These are phyloP conservation scores for Cryptosporidium meleagridis DNA, from an alignment of 169 alveolate species.

Conservation along the genomic window DNA sequence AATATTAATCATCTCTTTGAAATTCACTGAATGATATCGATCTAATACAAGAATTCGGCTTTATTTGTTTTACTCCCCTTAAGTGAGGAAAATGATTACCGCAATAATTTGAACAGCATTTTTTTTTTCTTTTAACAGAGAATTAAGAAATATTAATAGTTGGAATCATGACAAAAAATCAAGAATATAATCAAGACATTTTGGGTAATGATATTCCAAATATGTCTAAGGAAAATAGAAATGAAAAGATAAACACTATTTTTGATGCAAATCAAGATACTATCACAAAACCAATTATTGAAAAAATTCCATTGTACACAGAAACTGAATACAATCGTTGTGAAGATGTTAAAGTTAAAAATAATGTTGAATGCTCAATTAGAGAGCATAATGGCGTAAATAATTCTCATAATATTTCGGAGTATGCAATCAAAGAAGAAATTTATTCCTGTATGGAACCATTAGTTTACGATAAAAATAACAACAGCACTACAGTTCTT, in stretches of 20 bases:
- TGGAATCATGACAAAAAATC: neutral
- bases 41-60: neutral
- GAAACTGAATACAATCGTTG: neutral
- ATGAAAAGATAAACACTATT: neutral
- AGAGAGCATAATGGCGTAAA: neutral
- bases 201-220: neutral
- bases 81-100: neutral
- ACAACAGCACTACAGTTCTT: conserved; percentile 12
- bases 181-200: neutral
- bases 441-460: conserved; percentile 60
- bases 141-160: neutral
- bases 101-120: neutral
- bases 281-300: neutral
- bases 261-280: neutral
- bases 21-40: neutral
- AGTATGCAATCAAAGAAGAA: neutral
- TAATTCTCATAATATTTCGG: neutral
- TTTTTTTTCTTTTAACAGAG: neutral
- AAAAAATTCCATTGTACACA: neutral
- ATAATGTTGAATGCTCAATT: neutral
- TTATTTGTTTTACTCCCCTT: neutral
- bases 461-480: conserved; percentile 5
- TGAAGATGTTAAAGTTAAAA: neutral
- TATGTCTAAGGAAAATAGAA: neutral
- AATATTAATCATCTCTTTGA: neutral